phyloP scores from a whole-genome alignment of 2,329 filamentous ascomycete species.

The Chrysoporthe puriensis region DNA sequence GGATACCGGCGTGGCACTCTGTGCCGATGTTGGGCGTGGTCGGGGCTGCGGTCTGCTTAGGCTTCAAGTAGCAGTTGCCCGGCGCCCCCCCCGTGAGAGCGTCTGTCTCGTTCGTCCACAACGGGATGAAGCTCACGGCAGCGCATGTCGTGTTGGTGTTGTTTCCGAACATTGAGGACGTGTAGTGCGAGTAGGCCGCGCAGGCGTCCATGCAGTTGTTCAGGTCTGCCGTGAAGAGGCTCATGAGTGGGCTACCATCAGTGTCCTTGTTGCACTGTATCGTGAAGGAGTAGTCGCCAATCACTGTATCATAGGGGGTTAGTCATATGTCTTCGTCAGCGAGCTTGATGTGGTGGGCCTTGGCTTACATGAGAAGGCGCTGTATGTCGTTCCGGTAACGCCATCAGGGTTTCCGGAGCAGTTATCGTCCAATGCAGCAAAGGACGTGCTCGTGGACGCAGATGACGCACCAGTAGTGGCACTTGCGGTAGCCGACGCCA shows the following conservation, averaged over 20 bases:
- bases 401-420: conserved; percentile 42
- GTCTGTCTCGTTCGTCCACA: conserved; percentile 44
- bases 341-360: background rate
- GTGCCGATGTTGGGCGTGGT: conserved; percentile 39
- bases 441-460: conserved; percentile 35
- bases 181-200: conserved; percentile 43
- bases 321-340: conserved; percentile 23
- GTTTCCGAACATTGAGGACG: conserved; percentile 34
- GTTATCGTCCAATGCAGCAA: conserved; percentile 42
- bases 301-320: conserved; percentile 36
- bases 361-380: conserved; percentile 40
- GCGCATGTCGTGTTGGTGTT: conserved; percentile 42
- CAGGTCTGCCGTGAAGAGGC: conserved; percentile 48
- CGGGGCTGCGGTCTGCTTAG: conserved; percentile 38
- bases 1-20: conserved; percentile 43
- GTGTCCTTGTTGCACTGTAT: conserved; percentile 51
- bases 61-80: conserved; percentile 52
- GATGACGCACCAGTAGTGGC: conserved; percentile 29
- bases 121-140: conserved; percentile 47
- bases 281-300: conserved; percentile 41
- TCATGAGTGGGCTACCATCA: conserved; percentile 41
- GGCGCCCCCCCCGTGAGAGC: conserved; percentile 42
- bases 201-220: conserved; percentile 53
- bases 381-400: conserved; percentile 45
- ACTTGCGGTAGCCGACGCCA: conserved; percentile 29